Percentiles rank a stretch among this genome's conserved stretches.
Conservation (phyloP, 768 basidiomycete genomes). For the Tulasnella sp. region DNA sequence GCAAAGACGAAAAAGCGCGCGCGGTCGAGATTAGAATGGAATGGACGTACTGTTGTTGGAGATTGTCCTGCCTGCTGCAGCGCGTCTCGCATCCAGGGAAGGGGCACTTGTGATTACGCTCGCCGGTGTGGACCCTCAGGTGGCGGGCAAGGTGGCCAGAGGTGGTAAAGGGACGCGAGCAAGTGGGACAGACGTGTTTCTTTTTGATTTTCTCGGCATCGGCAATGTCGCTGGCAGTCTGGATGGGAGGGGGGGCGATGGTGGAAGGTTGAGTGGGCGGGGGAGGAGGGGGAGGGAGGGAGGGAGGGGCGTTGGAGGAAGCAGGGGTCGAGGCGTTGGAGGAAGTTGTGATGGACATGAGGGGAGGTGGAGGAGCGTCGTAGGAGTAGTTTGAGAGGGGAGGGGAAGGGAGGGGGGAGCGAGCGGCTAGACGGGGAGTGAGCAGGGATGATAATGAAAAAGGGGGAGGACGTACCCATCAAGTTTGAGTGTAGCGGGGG, state of each 20-base stretch:
- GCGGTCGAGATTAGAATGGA: not conserved
- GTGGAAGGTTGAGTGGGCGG: slow-evolving; percentile 12
- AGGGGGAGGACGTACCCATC: not conserved
- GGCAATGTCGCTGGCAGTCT: slow-evolving; percentile 20
- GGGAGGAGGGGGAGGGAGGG: slow-evolving; percentile 9
- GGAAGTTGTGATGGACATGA: slow-evolving; percentile 3
- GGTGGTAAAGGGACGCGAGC: slow-evolving; percentile 72
- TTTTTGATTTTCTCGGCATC: slow-evolving; percentile 28
- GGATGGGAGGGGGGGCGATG: slow-evolving; percentile 15
- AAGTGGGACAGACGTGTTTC: slow-evolving; percentile 53
- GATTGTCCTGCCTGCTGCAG: slow-evolving; percentile 82
- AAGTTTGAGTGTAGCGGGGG: no score
- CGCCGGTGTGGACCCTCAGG: slow-evolving; percentile 81
- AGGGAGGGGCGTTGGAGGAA: not conserved
- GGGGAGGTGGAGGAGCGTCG: slow-evolving; percentile 10
- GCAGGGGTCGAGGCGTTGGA: slow-evolving; percentile 2
- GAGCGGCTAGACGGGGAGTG: not conserved
- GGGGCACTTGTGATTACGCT: slow-evolving; percentile 84
- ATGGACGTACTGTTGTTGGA: slow-evolving; percentile 46
- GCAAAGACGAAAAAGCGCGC: not conserved
- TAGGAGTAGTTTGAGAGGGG: slow-evolving; percentile 3
- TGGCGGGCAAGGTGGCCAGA: slow-evolving; percentile 82
- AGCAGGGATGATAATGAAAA: not conserved
- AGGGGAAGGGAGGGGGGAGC: slow-evolving; percentile 10
- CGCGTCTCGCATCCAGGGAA: slow-evolving; percentile 91